These are phyloP conservation scores for Colletotrichum sp. DNA, from an alignment of 2,329 filamentous ascomycete genomes.

Conservation along the genomic window DNA sequence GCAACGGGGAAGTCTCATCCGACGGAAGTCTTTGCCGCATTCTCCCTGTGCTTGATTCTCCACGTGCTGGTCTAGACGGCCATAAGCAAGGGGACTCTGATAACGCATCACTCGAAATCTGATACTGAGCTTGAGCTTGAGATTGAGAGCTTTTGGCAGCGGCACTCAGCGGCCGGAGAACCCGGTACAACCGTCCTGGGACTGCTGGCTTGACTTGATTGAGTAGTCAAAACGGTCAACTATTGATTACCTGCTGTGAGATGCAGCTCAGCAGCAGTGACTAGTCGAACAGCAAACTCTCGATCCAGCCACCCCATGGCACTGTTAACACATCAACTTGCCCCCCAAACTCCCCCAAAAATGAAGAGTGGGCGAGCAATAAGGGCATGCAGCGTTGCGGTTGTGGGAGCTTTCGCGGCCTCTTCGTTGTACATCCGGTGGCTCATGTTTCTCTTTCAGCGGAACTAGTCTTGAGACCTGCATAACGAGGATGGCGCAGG, in stretches of 20 bases:
- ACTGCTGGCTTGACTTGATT: neutral
- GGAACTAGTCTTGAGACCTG: neutral
- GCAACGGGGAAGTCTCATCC: neutral
- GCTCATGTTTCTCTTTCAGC: neutral
- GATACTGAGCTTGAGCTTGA: neutral
- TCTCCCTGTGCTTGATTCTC: neutral
- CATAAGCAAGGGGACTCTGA: neutral
- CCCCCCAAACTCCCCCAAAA: neutral
- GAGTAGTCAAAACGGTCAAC: neutral
- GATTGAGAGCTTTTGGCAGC: neutral
- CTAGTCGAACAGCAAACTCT: neutral
- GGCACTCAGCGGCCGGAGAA: neutral
- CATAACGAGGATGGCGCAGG: neutral
- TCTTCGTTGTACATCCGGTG: neutral
- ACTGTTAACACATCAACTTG: neutral
- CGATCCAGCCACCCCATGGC: neutral
- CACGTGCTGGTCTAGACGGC: neutral
- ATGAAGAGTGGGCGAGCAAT: neutral
- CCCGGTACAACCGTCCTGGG: neutral
- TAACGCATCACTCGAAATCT: neutral
- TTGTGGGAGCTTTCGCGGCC: neutral
- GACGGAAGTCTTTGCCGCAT: neutral
- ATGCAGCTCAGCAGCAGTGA: neutral
- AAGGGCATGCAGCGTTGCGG: neutral
- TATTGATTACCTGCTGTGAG: neutral